These are phyloP conservation scores for Melastoma malabathricum DNA, from an alignment of 345 rosid species.

Conservation along the genomic window DNA sequence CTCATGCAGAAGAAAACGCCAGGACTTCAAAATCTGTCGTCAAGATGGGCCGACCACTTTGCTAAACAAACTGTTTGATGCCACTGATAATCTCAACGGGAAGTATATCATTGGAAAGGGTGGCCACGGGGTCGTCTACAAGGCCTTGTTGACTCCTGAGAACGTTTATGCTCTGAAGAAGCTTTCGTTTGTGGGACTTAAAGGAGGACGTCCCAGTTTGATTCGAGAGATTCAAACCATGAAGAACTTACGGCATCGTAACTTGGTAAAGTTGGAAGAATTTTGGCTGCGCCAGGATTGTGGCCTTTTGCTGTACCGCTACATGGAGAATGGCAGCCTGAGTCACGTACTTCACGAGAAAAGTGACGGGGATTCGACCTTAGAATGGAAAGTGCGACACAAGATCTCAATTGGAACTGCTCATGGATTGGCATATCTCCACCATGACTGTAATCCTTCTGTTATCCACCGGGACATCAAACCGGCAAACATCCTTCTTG, in stretches of 20 bases:
- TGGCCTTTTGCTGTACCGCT: constrained; percentile 48
- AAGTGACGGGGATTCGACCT: constrained; percentile 9
- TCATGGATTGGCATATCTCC: constrained; percentile 72
- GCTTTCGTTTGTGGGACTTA: constrained; percentile 30
- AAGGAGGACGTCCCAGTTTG: constrained; percentile 40
- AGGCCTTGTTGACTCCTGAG: constrained; percentile 34
- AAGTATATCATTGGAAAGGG: constrained; percentile 59
- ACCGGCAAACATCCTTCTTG: constrained; percentile 66
- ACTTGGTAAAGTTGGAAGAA: constrained; percentile 59
- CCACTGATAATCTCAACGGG: constrained; percentile 55
- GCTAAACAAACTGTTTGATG: constrained; percentile 42
- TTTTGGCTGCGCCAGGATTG: constrained; percentile 61
- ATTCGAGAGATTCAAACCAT: constrained; percentile 50
- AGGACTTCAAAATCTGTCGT: constrained; percentile 22
- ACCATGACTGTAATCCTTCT: constrained; percentile 57
- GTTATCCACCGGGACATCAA: constrained; percentile 75
- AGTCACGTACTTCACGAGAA: constrained; percentile 37
- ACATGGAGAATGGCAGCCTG: constrained; percentile 72
- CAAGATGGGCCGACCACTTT: constrained; percentile 38
- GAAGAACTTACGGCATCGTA: constrained; percentile 56
- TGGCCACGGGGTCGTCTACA: constrained; percentile 64
- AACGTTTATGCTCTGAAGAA: constrained; percentile 49
- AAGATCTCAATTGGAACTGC: constrained; percentile 56
- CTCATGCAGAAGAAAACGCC: constrained; percentile 18
- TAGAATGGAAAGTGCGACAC: constrained; percentile 51